A percentile compares a stretch with the other conserved stretches of the same genome.
Evolutionary conservation across 176 grass and related monocot genomes (phyloP).

Genomic region (Dendrocalamus sinicus): DNA sequence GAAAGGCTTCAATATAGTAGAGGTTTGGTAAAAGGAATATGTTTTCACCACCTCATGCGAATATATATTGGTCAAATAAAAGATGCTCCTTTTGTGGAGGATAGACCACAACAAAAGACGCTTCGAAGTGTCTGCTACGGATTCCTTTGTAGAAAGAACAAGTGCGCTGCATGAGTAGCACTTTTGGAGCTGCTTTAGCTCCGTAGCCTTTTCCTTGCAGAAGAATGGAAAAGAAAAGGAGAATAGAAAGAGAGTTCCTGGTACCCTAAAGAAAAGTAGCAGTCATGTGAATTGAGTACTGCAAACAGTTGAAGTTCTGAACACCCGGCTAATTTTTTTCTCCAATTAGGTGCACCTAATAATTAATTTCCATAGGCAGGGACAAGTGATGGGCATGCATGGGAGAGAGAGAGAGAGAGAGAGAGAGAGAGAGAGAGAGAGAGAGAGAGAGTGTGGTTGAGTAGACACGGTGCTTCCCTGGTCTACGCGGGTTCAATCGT

Average conservation of each 20-base stretch:
- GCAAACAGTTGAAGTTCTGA: background rate
- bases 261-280: background rate
- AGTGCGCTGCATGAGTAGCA: background rate
- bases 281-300: background rate
- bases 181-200: background rate
- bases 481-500: slow-evolving; percentile 31
- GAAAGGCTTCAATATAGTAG: too few relatives aligned
- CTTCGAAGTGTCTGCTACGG: slow-evolving; percentile 11
- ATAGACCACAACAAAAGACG: slow-evolving; percentile 10
- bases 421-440: background rate
- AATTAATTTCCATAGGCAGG: background rate
- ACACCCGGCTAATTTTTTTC: background rate
- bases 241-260: background rate
- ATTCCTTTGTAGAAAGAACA: background rate
- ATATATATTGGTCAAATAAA: background rate
- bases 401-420: background rate
- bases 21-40: too few relatives aligned
- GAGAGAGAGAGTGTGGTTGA: slow-evolving; percentile 2
- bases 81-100: background rate
- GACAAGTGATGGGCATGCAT: background rate
- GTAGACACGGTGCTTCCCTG: background rate
- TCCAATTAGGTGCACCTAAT: slow-evolving; percentile 18
- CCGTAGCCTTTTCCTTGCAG: background rate
- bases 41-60: background rate
- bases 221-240: background rate